These are phyloP conservation scores for Penicillium steckii DNA, from an alignment of 495 filamentous ascomycete species.

Conservation along the genomic window DNA sequence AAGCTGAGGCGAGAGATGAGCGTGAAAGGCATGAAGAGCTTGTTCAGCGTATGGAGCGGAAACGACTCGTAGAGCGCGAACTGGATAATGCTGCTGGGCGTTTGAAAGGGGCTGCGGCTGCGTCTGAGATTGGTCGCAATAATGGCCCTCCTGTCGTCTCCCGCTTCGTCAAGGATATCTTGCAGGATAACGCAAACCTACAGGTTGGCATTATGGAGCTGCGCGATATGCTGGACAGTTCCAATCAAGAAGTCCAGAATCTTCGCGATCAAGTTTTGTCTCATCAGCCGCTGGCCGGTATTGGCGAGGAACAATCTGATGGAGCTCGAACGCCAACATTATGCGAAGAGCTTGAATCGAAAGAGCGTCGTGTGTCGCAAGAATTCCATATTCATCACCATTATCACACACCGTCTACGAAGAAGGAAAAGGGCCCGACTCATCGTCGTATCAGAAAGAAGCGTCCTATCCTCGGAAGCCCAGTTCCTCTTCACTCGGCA, in stretches of 20 bases:
- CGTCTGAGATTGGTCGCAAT: constrained; percentile 56
- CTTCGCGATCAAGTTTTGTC: constrained; percentile 79
- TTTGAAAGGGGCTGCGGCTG: constrained; percentile 74
- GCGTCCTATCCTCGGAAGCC: constrained; percentile 52
- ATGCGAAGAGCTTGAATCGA: constrained; percentile 65
- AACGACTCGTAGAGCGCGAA: constrained; percentile 70
- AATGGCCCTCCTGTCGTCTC: constrained; percentile 71
- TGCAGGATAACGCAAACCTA: constrained; percentile 92
- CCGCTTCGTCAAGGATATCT: constrained; percentile 90
- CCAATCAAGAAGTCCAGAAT: constrained; percentile 90
- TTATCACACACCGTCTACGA: constrained; percentile 65
- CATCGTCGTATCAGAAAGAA: constrained; percentile 68
- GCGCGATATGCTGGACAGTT: constrained; percentile 84
- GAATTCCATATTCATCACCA: constrained; percentile 92
- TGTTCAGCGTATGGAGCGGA: constrained; percentile 74
- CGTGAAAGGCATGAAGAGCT: constrained; percentile 79
- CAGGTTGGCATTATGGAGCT: constrained; percentile 88
- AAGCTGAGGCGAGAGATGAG: constrained; percentile 80
- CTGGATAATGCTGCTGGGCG: constrained; percentile 72
- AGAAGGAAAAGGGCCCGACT: constrained; percentile 51
- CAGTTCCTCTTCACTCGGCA: constrained; percentile 60
- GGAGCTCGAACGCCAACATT: constrained; percentile 46
- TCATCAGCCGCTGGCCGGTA: constrained; percentile 65
- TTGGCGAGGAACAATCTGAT: constrained; percentile 24
- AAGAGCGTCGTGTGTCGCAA: constrained; percentile 56